Conservation (phyloP, 164 flowering plant genomes). For the Kalanchoe fedtschenkoi region DNA sequence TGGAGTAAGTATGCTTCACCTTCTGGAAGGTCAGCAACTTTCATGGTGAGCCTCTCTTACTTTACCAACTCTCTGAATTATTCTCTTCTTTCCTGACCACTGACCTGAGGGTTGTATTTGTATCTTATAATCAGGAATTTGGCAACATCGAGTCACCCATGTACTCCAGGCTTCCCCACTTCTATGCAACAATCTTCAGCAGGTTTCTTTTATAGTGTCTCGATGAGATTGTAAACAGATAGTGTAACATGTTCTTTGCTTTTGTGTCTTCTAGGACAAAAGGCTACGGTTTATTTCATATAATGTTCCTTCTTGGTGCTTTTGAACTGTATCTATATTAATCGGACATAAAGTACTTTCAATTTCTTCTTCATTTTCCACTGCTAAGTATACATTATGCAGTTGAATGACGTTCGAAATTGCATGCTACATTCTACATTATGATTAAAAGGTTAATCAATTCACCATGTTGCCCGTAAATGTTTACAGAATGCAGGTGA, state of each 20-base stretch:
- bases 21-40: slow-evolving; percentile 76
- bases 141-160: slow-evolving; percentile 86
- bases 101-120: neutral
- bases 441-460: neutral
- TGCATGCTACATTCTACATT: neutral
- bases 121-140: slow-evolving; percentile 57
- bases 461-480: slow-evolving; percentile 1
- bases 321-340: neutral
- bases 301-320: neutral
- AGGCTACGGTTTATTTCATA: no score
- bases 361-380: neutral
- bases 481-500: slow-evolving; percentile 88
- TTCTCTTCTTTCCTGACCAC: neutral
- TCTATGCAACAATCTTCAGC: slow-evolving; percentile 61
- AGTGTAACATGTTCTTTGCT: no score
- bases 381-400: neutral
- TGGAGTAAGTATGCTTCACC: slow-evolving; percentile 80
- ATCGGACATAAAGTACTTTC: neutral
- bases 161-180: slow-evolving; percentile 64
- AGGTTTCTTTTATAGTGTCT: slow-evolving; percentile 27
- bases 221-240: no score
- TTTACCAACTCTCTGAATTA: no score
- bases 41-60: slow-evolving; percentile 82
- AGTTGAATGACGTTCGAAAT: neutral
- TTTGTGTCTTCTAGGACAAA: no score